Evolutionary conservation across 176 grass and related monocot species (phyloP), one percentile per base, ranked within the genome.

Genomic region (Eremochloa ophiuroides): DNA sequence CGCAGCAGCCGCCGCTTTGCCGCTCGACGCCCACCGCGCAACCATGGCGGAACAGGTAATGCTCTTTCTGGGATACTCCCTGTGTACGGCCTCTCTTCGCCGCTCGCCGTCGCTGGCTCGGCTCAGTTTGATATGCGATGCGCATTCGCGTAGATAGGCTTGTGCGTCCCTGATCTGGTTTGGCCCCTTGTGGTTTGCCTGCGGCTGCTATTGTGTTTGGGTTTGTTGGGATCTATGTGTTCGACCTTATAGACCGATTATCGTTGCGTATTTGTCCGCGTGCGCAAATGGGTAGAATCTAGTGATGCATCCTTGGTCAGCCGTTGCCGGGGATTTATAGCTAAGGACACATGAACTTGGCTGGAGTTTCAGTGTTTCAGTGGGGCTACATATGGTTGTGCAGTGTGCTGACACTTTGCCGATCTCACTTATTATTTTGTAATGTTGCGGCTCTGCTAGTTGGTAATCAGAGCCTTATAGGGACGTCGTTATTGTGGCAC

Each of bases 11-110:
- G 30, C 71, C 55, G 17, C 77, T 27, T 26, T 28, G 12, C 66
- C 62, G 8, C 71, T 69, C 66, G 38, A 72, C 62, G 41, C 14
- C 29, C 75, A 66, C 41, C 59, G 35, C 66, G 48, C 74, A 87
- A 62, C 85, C 86, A 97, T 97, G 94, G 94, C 91, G 81, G 91
- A 97, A 50, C 94, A 97, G 88, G 94, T 93, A 85, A 28, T 8
- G 28, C 13, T 68, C 39, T 25, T 41, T 62, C 37, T 4, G 2
- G 29, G 34, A 29, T 13, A 10, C 43, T n/a, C 13, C 53, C 39
- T 59, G 29, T 80, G 7, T 37, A 42, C n/a, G 55, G 1, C 27
- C 5, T 31, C 22, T 17, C 38, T 37, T 37, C 7, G 37, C 28
- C 28, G 10, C 20, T 48, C 55, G 51, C 35, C 10, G 12, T 35